Evolutionary conservation across 2,329 filamentous ascomycete genomes (phyloP).

Genomic region (Balansia obtecta): DNA sequence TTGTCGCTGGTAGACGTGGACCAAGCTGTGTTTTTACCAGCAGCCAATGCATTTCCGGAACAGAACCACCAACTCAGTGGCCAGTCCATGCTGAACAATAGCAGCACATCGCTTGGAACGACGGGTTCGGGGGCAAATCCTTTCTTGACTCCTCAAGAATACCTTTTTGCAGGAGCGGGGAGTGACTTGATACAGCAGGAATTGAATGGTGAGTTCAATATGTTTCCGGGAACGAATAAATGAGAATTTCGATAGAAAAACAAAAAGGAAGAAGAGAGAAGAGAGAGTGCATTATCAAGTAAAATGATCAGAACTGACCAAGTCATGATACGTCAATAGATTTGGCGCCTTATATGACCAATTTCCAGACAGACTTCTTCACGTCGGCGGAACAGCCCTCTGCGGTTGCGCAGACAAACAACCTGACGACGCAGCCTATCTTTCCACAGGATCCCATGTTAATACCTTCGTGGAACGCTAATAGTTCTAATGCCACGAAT

Average conservation of each 20-base stretch:
- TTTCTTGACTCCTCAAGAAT: slow-evolving; percentile 25
- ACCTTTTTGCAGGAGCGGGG: slow-evolving; percentile 24
- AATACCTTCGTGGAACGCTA: slow-evolving; percentile 30
- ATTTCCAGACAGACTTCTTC: slow-evolving; percentile 21
- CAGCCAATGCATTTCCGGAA: slow-evolving; percentile 19
- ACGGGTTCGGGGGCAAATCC: not conserved
- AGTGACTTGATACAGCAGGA: slow-evolving; percentile 14
- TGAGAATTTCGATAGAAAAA: too few relatives aligned
- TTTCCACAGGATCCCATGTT: slow-evolving; percentile 21
- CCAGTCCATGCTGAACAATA: slow-evolving; percentile 10
- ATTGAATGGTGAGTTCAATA: slow-evolving; percentile 18
- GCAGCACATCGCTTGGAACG: not conserved
- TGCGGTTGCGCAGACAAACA: slow-evolving; percentile 7
- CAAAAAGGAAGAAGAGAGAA: too few relatives aligned
- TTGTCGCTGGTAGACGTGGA: slow-evolving; percentile 27
- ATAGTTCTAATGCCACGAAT: slow-evolving; percentile 18
- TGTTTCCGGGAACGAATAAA: not conserved
- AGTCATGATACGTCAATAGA: slow-evolving; percentile 9
- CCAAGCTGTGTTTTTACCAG: slow-evolving; percentile 20
- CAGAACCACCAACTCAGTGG: slow-evolving; percentile 18
- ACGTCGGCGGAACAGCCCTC: slow-evolving; percentile 12
- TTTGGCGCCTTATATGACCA: slow-evolving; percentile 18
- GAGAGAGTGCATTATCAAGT: not conserved
- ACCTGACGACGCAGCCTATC: slow-evolving; percentile 25
- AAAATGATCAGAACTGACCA: not conserved